A percentile compares a stretch with the other conserved stretches of the same genome.
These are phyloP conservation scores for Sphaerulina populicola DNA, from an alignment of 2,329 filamentous ascomycete genomes.

Conservation along the genomic window DNA sequence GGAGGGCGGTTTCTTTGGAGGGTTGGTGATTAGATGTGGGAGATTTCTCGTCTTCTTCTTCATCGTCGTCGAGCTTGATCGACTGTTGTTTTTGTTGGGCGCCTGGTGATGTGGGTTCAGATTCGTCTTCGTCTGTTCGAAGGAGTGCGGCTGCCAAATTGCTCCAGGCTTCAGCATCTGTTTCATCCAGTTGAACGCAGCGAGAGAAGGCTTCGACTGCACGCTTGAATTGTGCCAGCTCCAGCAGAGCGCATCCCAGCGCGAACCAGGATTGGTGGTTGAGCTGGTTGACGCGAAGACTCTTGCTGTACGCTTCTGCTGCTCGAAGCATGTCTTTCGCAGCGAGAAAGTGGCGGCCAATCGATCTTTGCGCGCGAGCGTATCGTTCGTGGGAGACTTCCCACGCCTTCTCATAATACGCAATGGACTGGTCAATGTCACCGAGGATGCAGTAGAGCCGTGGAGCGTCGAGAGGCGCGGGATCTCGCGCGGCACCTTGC, in stretches of 20 bases:
- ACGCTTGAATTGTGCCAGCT: slow-evolving; percentile 65
- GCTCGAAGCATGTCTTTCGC: slow-evolving; percentile 60
- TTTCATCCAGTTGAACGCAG: slow-evolving; percentile 75
- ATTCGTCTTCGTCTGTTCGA: slow-evolving; percentile 21
- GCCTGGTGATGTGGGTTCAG: background rate
- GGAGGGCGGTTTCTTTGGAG: background rate
- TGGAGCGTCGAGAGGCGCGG: slow-evolving; percentile 71
- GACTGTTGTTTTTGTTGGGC: slow-evolving; percentile 14
- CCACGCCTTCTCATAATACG: slow-evolving; percentile 81
- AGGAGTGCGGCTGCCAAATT: slow-evolving; percentile 82
- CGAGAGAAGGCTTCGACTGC: slow-evolving; percentile 77
- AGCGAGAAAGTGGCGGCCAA: slow-evolving; percentile 69
- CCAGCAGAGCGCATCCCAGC: slow-evolving; percentile 77
- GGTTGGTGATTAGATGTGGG: slow-evolving; percentile 7
- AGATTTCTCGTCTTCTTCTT: slow-evolving; percentile 22
- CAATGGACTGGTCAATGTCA: slow-evolving; percentile 68
- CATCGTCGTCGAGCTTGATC: slow-evolving; percentile 29
- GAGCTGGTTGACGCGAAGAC: slow-evolving; percentile 69
- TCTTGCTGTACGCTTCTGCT: slow-evolving; percentile 67
- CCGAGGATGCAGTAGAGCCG: slow-evolving; percentile 88
- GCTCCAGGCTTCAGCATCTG: slow-evolving; percentile 87
- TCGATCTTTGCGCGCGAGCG: slow-evolving; percentile 75
- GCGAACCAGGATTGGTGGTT: slow-evolving; percentile 83
- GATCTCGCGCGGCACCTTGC: slow-evolving; percentile 61
- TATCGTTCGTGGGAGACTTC: slow-evolving; percentile 71